Percentiles rank a stretch among this genome's conserved stretches.
Evolutionary conservation across 768 basidiomycete species (phyloP).

Genomic region (Phlebiopsis flavidoalba): DNA sequence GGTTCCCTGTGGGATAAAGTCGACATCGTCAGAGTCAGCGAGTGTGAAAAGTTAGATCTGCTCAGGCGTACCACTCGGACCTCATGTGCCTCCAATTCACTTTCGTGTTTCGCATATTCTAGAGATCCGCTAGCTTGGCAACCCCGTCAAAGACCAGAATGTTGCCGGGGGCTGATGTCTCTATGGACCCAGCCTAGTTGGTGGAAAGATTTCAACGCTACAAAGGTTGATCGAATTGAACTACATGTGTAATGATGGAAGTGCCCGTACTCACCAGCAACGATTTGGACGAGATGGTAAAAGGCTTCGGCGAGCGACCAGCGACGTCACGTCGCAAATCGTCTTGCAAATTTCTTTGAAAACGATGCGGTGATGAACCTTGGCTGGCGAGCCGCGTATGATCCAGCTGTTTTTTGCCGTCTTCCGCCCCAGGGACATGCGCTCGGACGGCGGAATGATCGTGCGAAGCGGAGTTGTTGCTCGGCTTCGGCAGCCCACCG

Average conservation of each 20-base stretch:
- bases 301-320: background rate
- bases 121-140: conserved; percentile 9
- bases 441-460: no score
- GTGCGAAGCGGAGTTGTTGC: background rate
- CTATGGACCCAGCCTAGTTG: conserved; percentile 14
- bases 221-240: background rate
- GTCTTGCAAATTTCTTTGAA: background rate
- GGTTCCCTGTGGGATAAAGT: conserved; percentile 2
- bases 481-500: no score
- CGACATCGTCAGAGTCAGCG: background rate
- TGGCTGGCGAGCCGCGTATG: no score
- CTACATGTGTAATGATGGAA: background rate
- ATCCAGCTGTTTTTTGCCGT: no score
- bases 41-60: background rate
- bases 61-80: background rate
- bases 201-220: conserved; percentile 2
- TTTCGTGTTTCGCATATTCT: conserved; percentile 9
- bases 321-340: background rate
- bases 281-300: background rate
- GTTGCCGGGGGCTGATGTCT: conserved; percentile 14
- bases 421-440: no score
- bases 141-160: conserved; percentile 1
- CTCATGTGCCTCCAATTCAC: background rate
- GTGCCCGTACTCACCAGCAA: background rate
- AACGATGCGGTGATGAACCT: background rate